Evolutionary conservation across 163 green algal species (phyloP), one percentile per base, ranked within the genome.

Genomic region (Prototheca wickerhamii): DNA sequence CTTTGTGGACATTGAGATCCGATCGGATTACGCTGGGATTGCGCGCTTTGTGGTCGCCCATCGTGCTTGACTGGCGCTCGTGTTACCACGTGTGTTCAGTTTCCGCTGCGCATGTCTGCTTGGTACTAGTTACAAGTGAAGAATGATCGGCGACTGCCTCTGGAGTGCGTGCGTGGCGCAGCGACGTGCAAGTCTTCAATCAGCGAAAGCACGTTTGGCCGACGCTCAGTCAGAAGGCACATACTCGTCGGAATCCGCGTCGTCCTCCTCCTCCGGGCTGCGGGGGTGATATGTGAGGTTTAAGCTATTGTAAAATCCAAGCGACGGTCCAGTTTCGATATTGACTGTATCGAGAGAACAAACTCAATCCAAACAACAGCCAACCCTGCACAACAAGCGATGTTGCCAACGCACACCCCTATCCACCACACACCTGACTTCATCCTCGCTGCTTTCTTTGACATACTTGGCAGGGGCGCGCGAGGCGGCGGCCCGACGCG

Each of bases 211-310:
- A 15, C 12, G 53, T 4, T 25, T 40, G 26, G 29, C 40, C 4
- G 2, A 44, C 44, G 29, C 35, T 60, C 60, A 71, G 30, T 77
- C 65, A 4, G 58, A 69, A 12, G 59, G 59, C 23, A 60, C 66
- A 58, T 79, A 78, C 30, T 82, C 75, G 8, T 74, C 64, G 10
- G 51, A 42, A 8, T 32, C 58, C 6, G 55, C 61, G 37, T 58
- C 63, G 23, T 32, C 67, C 23, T 35, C 55, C 26, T 57, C 61
- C 28, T 58, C 57, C 1, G 4, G 6, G 25, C 51, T 61, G 55
- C 55, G 34, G 12, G 30, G 26, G n/a, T 25, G 7, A 59, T 8
- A 35, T 30, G 12, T 42, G 8, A 59, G 1, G 10, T 21, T 44
- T 15, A 44, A 10, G 10, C 15, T 44, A 10, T 44, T 10, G 37